Conservation (phyloP, 257 asterid species). For the Parsonsia alboflavescens region DNA sequence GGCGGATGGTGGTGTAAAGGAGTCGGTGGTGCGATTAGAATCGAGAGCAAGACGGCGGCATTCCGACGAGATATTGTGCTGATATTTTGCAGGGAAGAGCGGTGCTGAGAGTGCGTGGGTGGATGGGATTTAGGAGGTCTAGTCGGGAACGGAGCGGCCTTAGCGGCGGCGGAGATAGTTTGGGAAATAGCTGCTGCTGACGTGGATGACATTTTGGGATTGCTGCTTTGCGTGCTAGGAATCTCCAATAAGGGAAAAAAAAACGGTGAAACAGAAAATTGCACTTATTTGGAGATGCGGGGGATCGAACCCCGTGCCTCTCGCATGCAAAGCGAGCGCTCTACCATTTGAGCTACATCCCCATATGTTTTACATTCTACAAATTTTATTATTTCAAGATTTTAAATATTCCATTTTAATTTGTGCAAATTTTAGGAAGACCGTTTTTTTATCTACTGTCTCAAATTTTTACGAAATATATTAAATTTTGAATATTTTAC, state of each 20-base stretch:
- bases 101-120: neutral
- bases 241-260: too few relatives aligned
- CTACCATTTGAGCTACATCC: slow-evolving; percentile 99
- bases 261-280: too few relatives aligned
- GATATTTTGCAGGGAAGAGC: slow-evolving; percentile 10
- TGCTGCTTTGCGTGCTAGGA: neutral
- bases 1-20: slow-evolving; percentile 40
- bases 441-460: too few relatives aligned
- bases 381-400: too few relatives aligned
- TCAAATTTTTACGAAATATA: too few relatives aligned
- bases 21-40: slow-evolving; percentile 28
- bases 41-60: slow-evolving; percentile 49
- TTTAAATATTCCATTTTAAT: too few relatives aligned
- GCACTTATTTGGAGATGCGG: slow-evolving; percentile 26
- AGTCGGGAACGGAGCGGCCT: slow-evolving; percentile 26
- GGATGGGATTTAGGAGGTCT: slow-evolving; percentile 20
- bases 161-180: slow-evolving; percentile 21
- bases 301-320: slow-evolving; percentile 92
- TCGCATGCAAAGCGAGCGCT: slow-evolving; percentile 99
- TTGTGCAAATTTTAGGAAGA: too few relatives aligned
- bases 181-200: slow-evolving; percentile 27
- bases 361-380: too few relatives aligned
- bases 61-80: slow-evolving; percentile 45
- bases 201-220: slow-evolving; percentile 28
- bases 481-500: too few relatives aligned